Conservation (phyloP, 805 yeast species). For the Candida sphagnicola region DNA sequence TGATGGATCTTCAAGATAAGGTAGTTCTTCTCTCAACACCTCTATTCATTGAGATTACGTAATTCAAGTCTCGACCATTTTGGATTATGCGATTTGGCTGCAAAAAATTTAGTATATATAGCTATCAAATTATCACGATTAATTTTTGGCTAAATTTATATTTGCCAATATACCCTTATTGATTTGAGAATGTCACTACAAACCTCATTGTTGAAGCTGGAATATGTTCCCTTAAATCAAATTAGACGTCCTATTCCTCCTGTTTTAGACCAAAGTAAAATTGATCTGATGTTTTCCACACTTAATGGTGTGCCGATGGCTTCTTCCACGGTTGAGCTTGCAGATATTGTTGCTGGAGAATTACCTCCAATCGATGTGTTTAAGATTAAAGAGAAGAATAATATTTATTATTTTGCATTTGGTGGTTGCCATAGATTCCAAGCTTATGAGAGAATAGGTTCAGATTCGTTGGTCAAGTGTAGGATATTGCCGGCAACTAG, state of each 20-base stretch:
- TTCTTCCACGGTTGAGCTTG: constrained; percentile 55
- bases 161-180: not conserved
- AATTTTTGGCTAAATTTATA: too few relatives aligned
- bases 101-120: not conserved
- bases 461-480: constrained; percentile 55
- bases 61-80: not conserved
- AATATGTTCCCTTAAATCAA: constrained; percentile 59
- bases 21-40: too few relatives aligned
- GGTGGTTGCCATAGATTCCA: constrained; percentile 92
- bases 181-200: constrained; percentile 58
- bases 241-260: constrained; percentile 85
- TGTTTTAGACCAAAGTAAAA: constrained; percentile 68
- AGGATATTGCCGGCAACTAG: constrained; percentile 74
- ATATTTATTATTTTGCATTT: constrained; percentile 69
- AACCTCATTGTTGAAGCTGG: constrained; percentile 50
- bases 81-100: not conserved
- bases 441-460: constrained; percentile 62
- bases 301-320: constrained; percentile 60
- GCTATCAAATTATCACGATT: too few relatives aligned
- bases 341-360: constrained; percentile 53
- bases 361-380: constrained; percentile 82
- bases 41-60: too few relatives aligned
- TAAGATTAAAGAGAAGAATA: constrained; percentile 59
- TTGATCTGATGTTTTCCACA: constrained; percentile 75
- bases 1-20: too few relatives aligned